phyloP scores from a whole-genome alignment of 2,329 filamentous ascomycete genomes.

The Colletotrichum trifolii region DNA sequence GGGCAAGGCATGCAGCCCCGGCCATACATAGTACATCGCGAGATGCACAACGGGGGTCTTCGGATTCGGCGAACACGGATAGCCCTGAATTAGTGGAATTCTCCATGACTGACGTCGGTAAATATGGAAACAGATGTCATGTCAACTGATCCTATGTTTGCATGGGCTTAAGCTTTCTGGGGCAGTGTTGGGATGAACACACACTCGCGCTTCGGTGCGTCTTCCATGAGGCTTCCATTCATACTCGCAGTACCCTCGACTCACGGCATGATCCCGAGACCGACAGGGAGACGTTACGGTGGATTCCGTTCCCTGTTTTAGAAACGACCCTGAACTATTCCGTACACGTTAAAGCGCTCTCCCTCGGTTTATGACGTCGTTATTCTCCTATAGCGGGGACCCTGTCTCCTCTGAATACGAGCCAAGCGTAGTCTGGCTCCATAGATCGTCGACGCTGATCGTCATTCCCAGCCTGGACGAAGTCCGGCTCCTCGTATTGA shows the following conservation, averaged over 20 bases:
- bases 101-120: conserved; percentile 7
- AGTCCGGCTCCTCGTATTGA: conserved; percentile 19
- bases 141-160: background rate
- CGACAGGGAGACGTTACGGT: background rate
- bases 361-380: conserved; percentile 13
- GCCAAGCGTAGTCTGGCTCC: conserved; percentile 5
- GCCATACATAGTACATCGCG: too few relatives aligned
- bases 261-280: background rate
- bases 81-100: conserved; percentile 8
- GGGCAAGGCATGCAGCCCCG: too few relatives aligned
- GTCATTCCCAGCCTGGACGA: conserved; percentile 18
- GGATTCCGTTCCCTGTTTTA: conserved; percentile 23
- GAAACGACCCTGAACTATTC: conserved; percentile 3
- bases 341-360: conserved; percentile 9
- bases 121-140: conserved; percentile 5
- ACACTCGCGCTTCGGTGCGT: conserved; percentile 3
- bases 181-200: conserved; percentile 23
- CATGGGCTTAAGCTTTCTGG: conserved; percentile 10
- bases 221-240: conserved; percentile 17
- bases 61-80: background rate
- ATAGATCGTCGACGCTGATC: conserved; percentile 25
- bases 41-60: background rate
- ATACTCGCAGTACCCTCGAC: background rate
- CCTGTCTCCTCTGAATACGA: conserved; percentile 22
- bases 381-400: conserved; percentile 20